Conservation (phyloP, 2,329 filamentous ascomycete species). For the Exophiala xenobiotica region DNA sequence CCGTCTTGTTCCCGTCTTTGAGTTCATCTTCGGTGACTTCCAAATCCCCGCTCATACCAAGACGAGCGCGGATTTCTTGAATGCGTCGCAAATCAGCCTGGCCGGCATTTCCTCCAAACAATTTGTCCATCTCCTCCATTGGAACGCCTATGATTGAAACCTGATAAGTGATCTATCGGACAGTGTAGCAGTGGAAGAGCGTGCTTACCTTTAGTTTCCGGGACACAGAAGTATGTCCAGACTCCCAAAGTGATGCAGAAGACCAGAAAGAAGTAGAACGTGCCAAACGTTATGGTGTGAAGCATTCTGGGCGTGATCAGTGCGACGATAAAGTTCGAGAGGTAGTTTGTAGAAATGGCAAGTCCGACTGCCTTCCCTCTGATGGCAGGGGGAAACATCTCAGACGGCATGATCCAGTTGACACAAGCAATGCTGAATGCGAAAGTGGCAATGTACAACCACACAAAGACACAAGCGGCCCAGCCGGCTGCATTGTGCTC, state of each 20-base stretch:
- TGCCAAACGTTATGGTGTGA: background rate
- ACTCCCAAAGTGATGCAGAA: background rate
- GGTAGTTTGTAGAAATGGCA: background rate
- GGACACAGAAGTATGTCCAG: background rate
- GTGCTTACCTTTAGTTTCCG: background rate
- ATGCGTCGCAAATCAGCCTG: background rate
- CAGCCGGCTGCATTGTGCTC: slow-evolving; percentile 63
- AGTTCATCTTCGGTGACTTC: background rate
- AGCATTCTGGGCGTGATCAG: background rate
- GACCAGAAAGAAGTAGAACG: background rate
- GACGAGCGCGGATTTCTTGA: background rate
- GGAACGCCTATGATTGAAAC: background rate
- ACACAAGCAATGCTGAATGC: slow-evolving; percentile 43
- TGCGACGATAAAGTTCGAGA: background rate
- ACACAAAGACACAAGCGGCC: slow-evolving; percentile 59
- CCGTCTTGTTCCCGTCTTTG: background rate
- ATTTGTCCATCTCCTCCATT: background rate
- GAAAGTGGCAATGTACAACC: slow-evolving; percentile 73
- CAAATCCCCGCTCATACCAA: background rate
- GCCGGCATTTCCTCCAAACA: background rate
- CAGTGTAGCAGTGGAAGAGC: background rate
- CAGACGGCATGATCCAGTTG: slow-evolving; percentile 41
- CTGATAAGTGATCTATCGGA: background rate
- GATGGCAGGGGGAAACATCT: slow-evolving; percentile 42
- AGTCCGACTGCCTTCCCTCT: slow-evolving; percentile 12